Evolutionary conservation across 2,329 filamentous ascomycete species (phyloP).

Genomic region (Lasiodiplodia citricola): DNA sequence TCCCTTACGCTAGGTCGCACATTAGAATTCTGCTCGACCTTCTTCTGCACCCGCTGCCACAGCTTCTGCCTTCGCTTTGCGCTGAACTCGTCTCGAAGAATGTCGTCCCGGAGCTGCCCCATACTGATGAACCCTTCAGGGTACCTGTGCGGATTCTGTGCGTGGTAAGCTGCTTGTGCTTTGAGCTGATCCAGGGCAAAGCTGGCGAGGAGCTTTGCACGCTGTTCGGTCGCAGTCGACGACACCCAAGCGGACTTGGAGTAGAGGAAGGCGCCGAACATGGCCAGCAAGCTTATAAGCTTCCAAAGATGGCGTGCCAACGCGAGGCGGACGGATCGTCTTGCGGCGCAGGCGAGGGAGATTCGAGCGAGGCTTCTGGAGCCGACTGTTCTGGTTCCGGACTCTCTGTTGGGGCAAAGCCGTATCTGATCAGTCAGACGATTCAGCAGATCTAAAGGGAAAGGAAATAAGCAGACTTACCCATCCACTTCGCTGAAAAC

Average conservation of each 20-base stretch:
- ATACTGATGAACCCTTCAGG: constrained; percentile 84
- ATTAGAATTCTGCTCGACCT: constrained; percentile 94
- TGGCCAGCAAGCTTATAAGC: constrained; percentile 69
- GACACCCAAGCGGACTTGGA: constrained; percentile 67
- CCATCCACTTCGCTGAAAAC: constrained; percentile 60
- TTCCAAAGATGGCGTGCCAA: constrained; percentile 86
- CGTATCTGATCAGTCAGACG: constrained; percentile 81
- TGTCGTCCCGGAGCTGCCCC: constrained; percentile 88
- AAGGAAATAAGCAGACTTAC: constrained; percentile 54
- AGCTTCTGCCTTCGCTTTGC: constrained; percentile 76
- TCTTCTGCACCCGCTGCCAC: constrained; percentile 80
- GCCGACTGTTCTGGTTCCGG: constrained; percentile 70
- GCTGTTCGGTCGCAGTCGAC: constrained; percentile 68
- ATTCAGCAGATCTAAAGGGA: constrained; percentile 29
- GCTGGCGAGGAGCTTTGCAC: constrained; percentile 82
- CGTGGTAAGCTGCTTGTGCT: constrained; percentile 81
- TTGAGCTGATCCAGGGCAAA: constrained; percentile 84
- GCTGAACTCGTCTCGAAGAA: constrained; percentile 81
- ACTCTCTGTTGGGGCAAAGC: constrained; percentile 73
- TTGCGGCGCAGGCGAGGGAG: constrained; percentile 82
- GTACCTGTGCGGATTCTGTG: constrained; percentile 63
- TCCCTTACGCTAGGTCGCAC: constrained; percentile 78
- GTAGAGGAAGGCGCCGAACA: constrained; percentile 55
- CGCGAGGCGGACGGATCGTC: constrained; percentile 76
- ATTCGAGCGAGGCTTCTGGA: constrained; percentile 90